These are phyloP conservation scores for Zizania palustris DNA, from an alignment of 202 grass and related monocot genomes.

Conservation along the genomic window DNA sequence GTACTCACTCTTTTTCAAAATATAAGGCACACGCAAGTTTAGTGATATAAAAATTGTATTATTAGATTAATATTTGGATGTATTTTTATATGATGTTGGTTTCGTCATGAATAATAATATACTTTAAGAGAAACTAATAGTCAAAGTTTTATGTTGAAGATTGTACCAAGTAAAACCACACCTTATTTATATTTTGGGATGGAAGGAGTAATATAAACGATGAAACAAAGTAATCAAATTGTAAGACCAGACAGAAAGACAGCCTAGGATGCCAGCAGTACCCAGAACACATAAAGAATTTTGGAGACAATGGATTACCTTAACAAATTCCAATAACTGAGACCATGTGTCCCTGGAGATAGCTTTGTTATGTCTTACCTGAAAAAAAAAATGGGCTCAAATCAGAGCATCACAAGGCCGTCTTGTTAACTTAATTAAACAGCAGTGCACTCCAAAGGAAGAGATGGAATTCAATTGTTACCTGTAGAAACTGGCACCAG, in stretches of 20 bases:
- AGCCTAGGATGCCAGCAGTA: no score
- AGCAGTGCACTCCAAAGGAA: constrained; percentile 44
- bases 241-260: not conserved
- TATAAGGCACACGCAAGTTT: no score
- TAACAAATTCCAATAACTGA: constrained; percentile 95
- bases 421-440: constrained; percentile 12
- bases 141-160: no score
- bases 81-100: no score
- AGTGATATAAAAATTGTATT: no score
- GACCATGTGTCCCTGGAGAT: constrained; percentile 98
- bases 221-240: not conserved
- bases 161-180: no score
- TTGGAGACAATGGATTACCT: constrained; percentile 54
- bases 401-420: not conserved
- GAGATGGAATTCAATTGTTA: constrained; percentile 35
- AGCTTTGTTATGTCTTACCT: constrained; percentile 91
- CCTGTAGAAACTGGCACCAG: constrained; percentile 95
- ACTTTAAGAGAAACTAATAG: no score
- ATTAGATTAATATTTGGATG: constrained; percentile 14
- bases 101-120: no score
- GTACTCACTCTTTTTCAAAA: no score
- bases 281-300: not conserved
- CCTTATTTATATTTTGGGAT: no score
- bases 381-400: constrained; percentile 40
- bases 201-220: no score